phyloP scores from a whole-genome alignment of 2,329 filamentous ascomycete genomes.

The Sporothrix pseudoabietina region DNA sequence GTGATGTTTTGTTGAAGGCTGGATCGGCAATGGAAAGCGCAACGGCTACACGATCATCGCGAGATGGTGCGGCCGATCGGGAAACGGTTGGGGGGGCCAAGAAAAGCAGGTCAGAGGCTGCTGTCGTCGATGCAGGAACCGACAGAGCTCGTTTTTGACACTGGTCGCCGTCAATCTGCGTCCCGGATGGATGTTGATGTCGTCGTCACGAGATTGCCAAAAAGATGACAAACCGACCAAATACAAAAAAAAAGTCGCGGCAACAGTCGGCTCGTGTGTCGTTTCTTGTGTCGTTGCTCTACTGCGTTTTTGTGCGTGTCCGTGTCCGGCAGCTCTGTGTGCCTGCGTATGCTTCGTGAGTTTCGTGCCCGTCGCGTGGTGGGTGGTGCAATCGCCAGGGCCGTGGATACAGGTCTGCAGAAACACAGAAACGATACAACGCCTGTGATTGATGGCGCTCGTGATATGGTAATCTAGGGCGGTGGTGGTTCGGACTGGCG shows the following conservation, averaged over 20 bases:
- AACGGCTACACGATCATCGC: conserved; percentile 21
- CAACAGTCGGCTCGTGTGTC: conserved; percentile 3
- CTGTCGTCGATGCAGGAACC: neutral
- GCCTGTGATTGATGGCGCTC: neutral
- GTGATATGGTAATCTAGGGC: conserved; percentile 17
- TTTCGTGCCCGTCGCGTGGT: conserved; percentile 18
- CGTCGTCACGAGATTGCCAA: neutral
- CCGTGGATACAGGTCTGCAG: conserved; percentile 16
- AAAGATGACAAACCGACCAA: neutral
- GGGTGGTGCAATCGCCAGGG: conserved; percentile 26
- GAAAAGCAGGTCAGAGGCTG: neutral
- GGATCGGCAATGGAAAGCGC: conserved; percentile 16
- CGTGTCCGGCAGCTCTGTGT: conserved; percentile 12
- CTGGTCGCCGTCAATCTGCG: neutral
- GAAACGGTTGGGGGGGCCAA: neutral
- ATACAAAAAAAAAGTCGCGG: neutral
- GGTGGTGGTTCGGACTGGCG: conserved; percentile 20
- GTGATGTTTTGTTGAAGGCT: neutral
- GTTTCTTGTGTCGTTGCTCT: neutral
- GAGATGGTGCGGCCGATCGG: neutral
- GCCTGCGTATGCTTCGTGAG: conserved; percentile 11
- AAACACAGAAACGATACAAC: neutral
- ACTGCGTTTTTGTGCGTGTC: neutral
- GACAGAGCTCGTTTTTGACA: neutral
- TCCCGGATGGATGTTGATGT: neutral